Base-by-base conservation (phyloP, 1,284 basidiomycete species). In the Boletus sp. region DNA sequence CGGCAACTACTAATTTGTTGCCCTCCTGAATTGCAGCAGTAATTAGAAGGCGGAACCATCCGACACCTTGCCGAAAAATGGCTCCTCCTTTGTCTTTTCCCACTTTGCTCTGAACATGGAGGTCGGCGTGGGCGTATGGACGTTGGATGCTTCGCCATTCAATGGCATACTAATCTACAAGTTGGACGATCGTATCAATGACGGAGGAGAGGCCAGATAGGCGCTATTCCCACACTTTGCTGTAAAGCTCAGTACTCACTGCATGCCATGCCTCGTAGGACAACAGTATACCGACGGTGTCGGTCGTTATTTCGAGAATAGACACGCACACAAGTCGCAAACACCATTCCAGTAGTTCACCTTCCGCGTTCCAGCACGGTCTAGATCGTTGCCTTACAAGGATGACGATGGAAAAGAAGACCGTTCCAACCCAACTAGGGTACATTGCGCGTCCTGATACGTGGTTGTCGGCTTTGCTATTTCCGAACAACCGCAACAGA, bases 391-490 rank as follows among this genome's bases (percentile, higher is more conserved):
- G 17, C 52, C 39, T 53, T 33, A 12, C 9, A 22, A 8, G 10
- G 36, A 39, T 25, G 29, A n/a, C 33, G 19, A 36, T 27, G 42
- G 12, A 38, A 26, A 19, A 25, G 16, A 46, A 34, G 19, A 1
- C 5, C 12, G 30, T 27, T 29, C 10, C 17, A 9, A 19, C 50
- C 37, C 33, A 45, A 44, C 46, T 23, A 40, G 32, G 49, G 53
- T 25, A 52, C 44, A 61, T 57, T 55, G 39, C 17, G 7, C 6
- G 33, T n/a, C 35, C 9, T 41, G 48, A 58, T 58, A 52, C 56
- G 58, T 13, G 46, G 43, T 8, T 12, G 34, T 36, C 58, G 53
- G 58, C 1, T 4, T 33, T 9, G 38, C 35, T 25, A 62, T 58
- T 42, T 49, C 43, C 38, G 51, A 41, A 32, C 5, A 6, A 33